Base-by-base conservation (phyloP, 352 stramenopile species). In the Pilasporangium apinafurcum region DNA sequence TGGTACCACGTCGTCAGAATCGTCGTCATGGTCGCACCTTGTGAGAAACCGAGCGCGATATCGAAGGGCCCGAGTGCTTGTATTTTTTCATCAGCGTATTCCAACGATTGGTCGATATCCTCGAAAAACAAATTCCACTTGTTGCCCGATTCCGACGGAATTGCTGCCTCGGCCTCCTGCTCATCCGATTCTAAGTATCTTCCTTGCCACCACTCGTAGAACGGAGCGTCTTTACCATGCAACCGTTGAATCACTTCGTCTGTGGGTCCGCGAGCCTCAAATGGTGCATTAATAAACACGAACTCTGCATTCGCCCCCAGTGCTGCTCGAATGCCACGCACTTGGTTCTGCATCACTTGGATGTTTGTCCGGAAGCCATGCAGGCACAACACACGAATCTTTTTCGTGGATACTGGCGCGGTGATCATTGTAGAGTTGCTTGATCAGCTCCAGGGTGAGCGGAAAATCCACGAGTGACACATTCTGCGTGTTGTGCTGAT, bases 331-430 rank as follows among this genome's bases (percentile, higher is more conserved):
- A 82, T 39, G 0, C 66, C 63, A 12, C 66, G 65, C 13, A 59
- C 65, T 42, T 82, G 68, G 37, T 66, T 58, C 28, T 51, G 29
- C 65, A 82, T 78, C 37, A 82, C 64, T 27, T 63, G 32, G 26
- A 51, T 47, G 48, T 82, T 82, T 9, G 68, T 82, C 27, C 68
- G 68, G 54, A 73, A 82, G 28, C 68, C 68, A 41, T 82, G 68
- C 17, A 79, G 48, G 28, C 67, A 79, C 18, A 79, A 33, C 45
- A 76, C 64, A 17, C 67, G 67, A 12, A 79, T 53, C 45, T 72
- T 72, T 28, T 53, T 59, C n/a, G n/a, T n/a, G n/a, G n/a, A n/a
- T n/a, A n/a, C n/a, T n/a, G n/a, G n/a, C n/a, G n/a, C n/a, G n/a
- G n/a, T n/a, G n/a, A n/a, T n/a, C n/a, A n/a, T n/a, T n/a, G n/a